These are phyloP conservation scores for Trifolium fragiferum DNA, from an alignment of 306 rosid genomes.

Conservation along the genomic window DNA sequence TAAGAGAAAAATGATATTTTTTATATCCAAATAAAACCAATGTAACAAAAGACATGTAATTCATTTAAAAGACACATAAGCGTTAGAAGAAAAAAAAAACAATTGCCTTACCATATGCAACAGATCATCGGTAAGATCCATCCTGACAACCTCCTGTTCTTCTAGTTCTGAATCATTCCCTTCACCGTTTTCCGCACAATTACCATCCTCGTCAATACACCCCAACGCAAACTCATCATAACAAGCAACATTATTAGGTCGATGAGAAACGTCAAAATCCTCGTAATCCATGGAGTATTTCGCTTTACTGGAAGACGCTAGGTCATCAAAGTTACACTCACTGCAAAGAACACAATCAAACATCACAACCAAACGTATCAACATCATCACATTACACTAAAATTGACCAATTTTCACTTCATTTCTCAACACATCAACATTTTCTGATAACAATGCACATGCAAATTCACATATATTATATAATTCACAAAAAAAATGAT, in stretches of 20 bases:
- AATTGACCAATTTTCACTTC: constrained; percentile 20
- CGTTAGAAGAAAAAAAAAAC: not conserved
- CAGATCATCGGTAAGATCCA: constrained; percentile 97
- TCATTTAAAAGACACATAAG: constrained; percentile 19
- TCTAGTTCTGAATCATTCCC: constrained; percentile 58
- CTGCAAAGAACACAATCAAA: constrained; percentile 55
- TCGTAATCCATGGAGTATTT: constrained; percentile 55
- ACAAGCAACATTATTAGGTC: constrained; percentile 46
- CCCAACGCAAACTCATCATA: constrained; percentile 53
- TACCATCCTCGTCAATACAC: constrained; percentile 48
- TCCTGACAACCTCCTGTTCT: constrained; percentile 73
- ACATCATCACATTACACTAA: not conserved
- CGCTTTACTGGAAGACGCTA: constrained; percentile 58
- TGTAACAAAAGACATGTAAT: constrained; percentile 21
- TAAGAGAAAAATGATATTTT: not conserved
- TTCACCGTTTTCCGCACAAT: constrained; percentile 56
- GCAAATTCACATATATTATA: not conserved
- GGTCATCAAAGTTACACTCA: constrained; percentile 53
- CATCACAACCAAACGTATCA: constrained; percentile 23
- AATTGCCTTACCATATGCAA: constrained; percentile 77
- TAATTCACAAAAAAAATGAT: not conserved
- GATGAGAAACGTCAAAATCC: constrained; percentile 53
- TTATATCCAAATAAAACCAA: constrained; percentile 1
- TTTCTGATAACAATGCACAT: not conserved
- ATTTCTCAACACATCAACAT: not conserved